These are phyloP conservation scores for Yamadazyma songkhlaensis DNA, from an alignment of 1,139 yeast species.

Conservation along the genomic window DNA sequence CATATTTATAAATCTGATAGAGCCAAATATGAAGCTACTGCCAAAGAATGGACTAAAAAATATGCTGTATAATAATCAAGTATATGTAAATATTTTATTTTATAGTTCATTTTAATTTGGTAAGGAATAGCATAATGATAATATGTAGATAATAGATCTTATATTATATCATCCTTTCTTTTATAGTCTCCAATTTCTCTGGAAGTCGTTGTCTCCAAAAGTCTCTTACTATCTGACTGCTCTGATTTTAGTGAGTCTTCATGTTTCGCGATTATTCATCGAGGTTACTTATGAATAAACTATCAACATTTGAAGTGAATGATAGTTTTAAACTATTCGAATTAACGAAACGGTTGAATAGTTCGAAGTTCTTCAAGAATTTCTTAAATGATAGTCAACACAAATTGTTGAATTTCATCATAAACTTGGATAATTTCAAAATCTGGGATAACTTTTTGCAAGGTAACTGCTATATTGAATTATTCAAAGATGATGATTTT, in stretches of 20 bases:
- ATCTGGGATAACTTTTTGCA: constrained; percentile 56
- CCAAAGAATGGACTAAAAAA: constrained; percentile 98
- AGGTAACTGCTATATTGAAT: constrained; percentile 45
- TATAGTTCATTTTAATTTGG: constrained; percentile 5
- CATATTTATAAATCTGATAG: constrained; percentile 95
- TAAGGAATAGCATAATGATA: constrained; percentile 7
- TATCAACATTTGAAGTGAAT: constrained; percentile 42
- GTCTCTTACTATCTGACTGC: too few relatives aligned
- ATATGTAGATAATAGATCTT: constrained; percentile 7
- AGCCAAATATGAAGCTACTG: constrained; percentile 93
- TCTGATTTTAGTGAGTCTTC: too few relatives aligned
- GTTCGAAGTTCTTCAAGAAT: constrained; percentile 50
- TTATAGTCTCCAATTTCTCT: too few relatives aligned
- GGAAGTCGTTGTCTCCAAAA: too few relatives aligned
- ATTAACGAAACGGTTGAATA: constrained; percentile 48
- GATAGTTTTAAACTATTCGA: constrained; percentile 39
- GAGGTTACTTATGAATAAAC: constrained; percentile 34
- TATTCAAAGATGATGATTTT: constrained; percentile 16
- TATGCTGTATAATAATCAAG: constrained; percentile 68
- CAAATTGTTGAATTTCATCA: constrained; percentile 47
- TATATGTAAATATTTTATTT: constrained; percentile 3
- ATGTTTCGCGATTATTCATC: constrained; percentile 4
- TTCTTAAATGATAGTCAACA: constrained; percentile 64
- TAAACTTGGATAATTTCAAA: constrained; percentile 25
- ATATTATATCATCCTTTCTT: background rate